A percentile compares a stretch with the other conserved stretches of the same genome.
These are phyloP conservation scores for Aspergillus pseudoviridinutans DNA, from an alignment of 2,329 filamentous ascomycete genomes.

Conservation along the genomic window DNA sequence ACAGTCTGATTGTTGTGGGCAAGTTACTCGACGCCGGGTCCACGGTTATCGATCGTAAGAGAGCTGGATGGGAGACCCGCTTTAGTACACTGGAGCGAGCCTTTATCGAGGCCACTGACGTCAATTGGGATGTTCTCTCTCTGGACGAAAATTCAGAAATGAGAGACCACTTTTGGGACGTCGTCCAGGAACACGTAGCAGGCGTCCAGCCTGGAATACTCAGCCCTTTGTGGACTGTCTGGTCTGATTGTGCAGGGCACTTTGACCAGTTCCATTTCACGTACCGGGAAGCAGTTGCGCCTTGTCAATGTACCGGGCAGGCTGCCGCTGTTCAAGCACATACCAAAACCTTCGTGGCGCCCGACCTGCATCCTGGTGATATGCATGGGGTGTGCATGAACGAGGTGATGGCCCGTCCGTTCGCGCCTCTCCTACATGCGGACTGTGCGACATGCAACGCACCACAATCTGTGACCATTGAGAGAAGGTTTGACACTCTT, in stretches of 20 bases:
- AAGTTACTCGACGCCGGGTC: constrained; percentile 35
- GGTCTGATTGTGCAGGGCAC: constrained; percentile 20
- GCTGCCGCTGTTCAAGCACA: background rate
- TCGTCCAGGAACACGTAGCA: constrained; percentile 1
- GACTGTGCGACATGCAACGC: constrained; percentile 10
- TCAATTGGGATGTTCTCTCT: constrained; percentile 27
- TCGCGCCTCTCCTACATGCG: constrained; percentile 1
- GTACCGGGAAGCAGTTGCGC: constrained; percentile 8
- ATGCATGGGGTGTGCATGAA: constrained; percentile 15
- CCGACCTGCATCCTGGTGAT: constrained; percentile 10
- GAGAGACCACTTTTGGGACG: constrained; percentile 18
- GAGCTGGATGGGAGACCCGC: constrained; percentile 8
- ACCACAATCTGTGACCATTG: background rate
- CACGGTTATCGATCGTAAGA: constrained; percentile 27
- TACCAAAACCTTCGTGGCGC: constrained; percentile 9
- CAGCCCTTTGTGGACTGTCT: constrained; percentile 17
- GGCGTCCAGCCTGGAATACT: constrained; percentile 8
- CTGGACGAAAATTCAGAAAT: constrained; percentile 6
- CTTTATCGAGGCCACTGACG: constrained; percentile 26
- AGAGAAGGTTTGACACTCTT: constrained; percentile 17
- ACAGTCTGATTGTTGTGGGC: constrained; percentile 32
- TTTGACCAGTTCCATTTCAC: constrained; percentile 27
- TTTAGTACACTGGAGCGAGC: constrained; percentile 18
- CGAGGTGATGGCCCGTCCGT: constrained; percentile 17
- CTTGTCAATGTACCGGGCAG: constrained; percentile 6